Conservation (phyloP, 345 rosid genomes). For the Noccaea bulbosa region DNA sequence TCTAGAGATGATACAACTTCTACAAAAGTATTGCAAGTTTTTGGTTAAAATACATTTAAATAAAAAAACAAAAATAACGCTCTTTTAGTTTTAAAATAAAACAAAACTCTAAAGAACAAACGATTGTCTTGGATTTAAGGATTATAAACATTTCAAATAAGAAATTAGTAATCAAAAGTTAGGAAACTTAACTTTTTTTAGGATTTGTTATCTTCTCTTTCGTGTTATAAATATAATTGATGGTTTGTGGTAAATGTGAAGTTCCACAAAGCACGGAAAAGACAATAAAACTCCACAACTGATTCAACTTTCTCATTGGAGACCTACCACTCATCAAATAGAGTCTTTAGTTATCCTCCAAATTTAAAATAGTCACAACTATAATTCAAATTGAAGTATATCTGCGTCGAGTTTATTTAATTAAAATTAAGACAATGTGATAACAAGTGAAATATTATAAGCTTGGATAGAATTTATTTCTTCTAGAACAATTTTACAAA, state of each 20-base stretch:
- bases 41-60: constrained; percentile 6
- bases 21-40: not conserved
- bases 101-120: constrained; percentile 25
- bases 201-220: constrained; percentile 16
- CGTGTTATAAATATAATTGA: constrained; percentile 21
- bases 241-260: constrained; percentile 27
- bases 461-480: too few relatives aligned
- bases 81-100: not conserved
- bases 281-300: constrained; percentile 30
- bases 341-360: constrained; percentile 27
- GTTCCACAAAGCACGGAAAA: constrained; percentile 28
- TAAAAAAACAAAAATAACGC: not conserved
- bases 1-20: constrained; percentile 27
- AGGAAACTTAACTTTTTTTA: constrained; percentile 26
- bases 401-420: not conserved
- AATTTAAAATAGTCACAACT: not conserved
- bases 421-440: not conserved
- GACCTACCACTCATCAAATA: constrained; percentile 25
- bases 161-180: constrained; percentile 34
- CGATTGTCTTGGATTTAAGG: constrained; percentile 31
- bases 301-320: constrained; percentile 23
- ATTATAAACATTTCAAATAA: constrained; percentile 10
- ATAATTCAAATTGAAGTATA: too few relatives aligned
- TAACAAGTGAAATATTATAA: not conserved
- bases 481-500: too few relatives aligned